These are phyloP conservation scores for Yarrowia porcina DNA, from an alignment of 805 yeast genomes.

Conservation along the genomic window DNA sequence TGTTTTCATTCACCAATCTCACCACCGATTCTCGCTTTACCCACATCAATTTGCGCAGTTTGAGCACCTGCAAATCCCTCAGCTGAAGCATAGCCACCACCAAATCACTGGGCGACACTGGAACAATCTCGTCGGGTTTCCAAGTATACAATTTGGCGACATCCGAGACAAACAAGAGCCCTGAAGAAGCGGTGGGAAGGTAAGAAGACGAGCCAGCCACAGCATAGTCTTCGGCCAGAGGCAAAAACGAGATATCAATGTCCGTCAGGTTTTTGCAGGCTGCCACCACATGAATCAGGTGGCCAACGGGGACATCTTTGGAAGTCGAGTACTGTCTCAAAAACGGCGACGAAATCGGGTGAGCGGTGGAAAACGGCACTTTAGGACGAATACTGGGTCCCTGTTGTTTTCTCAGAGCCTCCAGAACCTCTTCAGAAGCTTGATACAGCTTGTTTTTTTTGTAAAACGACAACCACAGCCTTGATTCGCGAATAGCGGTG, in stretches of 20 bases:
- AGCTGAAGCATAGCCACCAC: conserved; percentile 35
- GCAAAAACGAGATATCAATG: conserved; percentile 58
- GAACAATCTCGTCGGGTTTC: conserved; percentile 34
- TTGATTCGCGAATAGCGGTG: background rate
- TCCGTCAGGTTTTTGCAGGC: conserved; percentile 58
- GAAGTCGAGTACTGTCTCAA: conserved; percentile 59
- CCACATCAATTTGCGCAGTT: conserved; percentile 50
- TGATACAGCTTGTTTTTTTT: background rate
- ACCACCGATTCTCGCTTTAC: conserved; percentile 41
- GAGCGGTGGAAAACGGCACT: conserved; percentile 27
- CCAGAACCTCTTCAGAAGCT: background rate
- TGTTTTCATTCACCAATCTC: conserved; percentile 25
- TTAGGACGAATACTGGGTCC: background rate
- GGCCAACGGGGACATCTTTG: conserved; percentile 79
- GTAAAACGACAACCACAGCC: background rate
- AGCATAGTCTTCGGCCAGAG: conserved; percentile 66
- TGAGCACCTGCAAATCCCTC: conserved; percentile 41
- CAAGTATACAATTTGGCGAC: conserved; percentile 38
- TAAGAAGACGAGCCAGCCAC: conserved; percentile 26
- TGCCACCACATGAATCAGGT: conserved; percentile 62
- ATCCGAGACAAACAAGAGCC: conserved; percentile 39
- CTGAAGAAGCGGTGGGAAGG: conserved; percentile 24
- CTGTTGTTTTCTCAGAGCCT: background rate
- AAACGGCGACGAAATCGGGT: conserved; percentile 42
- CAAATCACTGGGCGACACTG: conserved; percentile 31